These are phyloP conservation scores for Lichtheimia hyalospora DNA, from an alignment of 371 early-diverging fungal genomes.

Conservation along the genomic window DNA sequence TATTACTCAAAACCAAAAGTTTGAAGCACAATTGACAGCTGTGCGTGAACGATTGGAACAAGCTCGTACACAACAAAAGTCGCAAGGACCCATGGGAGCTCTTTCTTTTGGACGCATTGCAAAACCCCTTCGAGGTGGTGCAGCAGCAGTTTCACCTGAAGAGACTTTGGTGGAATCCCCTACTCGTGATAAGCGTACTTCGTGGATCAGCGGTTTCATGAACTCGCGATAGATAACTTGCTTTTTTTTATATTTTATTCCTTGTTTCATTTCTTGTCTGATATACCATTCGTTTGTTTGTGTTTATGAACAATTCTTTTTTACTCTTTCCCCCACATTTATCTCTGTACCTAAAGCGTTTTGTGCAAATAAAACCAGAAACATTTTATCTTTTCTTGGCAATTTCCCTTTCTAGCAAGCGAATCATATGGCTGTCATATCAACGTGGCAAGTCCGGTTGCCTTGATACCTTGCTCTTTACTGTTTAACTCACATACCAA, in stretches of 20 bases:
- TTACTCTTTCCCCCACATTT: no score
- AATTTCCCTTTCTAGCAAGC: no score
- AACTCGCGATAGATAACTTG: conserved; percentile 26
- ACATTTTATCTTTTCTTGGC: no score
- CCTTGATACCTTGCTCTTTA: no score
- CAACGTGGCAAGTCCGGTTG: no score
- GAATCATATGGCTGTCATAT: no score
- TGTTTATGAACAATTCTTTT: no score
- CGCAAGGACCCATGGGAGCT: conserved; percentile 53
- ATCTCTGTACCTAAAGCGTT: no score
- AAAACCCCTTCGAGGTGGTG: conserved; percentile 90
- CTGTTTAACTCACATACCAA: no score
- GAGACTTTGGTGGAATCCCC: conserved; percentile 22
- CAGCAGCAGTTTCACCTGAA: conserved; percentile 21
- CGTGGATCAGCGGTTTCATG: conserved; percentile 45
- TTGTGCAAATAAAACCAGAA: no score
- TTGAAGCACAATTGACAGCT: conserved; percentile 42
- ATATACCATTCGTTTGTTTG: no score
- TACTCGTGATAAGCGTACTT: conserved; percentile 38
- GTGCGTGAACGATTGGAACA: conserved; percentile 76
- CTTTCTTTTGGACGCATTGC: conserved; percentile 85
- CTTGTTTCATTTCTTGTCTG: no score
- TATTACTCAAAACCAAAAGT: conserved; percentile 82
- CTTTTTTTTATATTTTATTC: not conserved
- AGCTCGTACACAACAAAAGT: conserved; percentile 56